Conservation (phyloP, 1,284 basidiomycete species). For the Ceratobasidium sp. region DNA sequence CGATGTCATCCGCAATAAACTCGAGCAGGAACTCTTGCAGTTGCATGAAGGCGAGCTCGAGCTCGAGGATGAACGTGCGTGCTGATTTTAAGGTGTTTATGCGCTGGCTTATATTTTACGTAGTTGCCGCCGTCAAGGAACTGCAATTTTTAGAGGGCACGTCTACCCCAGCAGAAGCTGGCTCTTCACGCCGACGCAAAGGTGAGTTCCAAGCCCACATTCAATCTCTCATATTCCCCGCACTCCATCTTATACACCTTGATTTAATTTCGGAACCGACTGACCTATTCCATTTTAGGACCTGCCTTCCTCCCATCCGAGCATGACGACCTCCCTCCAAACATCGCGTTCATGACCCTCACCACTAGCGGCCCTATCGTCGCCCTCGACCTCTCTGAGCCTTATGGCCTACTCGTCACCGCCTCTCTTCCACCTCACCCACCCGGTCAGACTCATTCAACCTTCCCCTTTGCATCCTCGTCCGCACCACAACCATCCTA, state of each 20-base stretch:
- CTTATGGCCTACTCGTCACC: conserved; percentile 93
- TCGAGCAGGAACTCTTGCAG: conserved; percentile 87
- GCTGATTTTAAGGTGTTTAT: neutral
- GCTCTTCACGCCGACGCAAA: conserved; percentile 81
- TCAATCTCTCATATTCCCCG: neutral
- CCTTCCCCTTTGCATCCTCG: conserved; percentile 29
- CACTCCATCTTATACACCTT: neutral
- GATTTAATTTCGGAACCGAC: conserved; percentile 39
- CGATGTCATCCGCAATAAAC: conserved; percentile 81
- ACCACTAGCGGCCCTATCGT: conserved; percentile 82
- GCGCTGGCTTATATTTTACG: conserved; percentile 22
- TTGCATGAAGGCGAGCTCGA: conserved; percentile 96
- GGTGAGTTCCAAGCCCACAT: conserved; percentile 60
- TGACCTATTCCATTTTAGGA: conserved; percentile 62
- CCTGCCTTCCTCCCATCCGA: conserved; percentile 97
- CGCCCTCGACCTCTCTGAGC: conserved; percentile 95
- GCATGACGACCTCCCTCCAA: conserved; percentile 94
- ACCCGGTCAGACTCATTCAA: neutral
- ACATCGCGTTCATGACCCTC: conserved; percentile 97
- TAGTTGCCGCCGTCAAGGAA: conserved; percentile 90
- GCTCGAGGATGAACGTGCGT: conserved; percentile 90
- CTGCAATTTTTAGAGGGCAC: conserved; percentile 77
- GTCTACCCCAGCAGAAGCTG: conserved; percentile 58
- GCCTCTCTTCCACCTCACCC: conserved; percentile 67
- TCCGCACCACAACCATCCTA: conserved; percentile 12